Percentiles rank a stretch among this genome's conserved stretches.
Conservation (phyloP, 805 yeast genomes). For the Metschnikowia lochheadii region DNA sequence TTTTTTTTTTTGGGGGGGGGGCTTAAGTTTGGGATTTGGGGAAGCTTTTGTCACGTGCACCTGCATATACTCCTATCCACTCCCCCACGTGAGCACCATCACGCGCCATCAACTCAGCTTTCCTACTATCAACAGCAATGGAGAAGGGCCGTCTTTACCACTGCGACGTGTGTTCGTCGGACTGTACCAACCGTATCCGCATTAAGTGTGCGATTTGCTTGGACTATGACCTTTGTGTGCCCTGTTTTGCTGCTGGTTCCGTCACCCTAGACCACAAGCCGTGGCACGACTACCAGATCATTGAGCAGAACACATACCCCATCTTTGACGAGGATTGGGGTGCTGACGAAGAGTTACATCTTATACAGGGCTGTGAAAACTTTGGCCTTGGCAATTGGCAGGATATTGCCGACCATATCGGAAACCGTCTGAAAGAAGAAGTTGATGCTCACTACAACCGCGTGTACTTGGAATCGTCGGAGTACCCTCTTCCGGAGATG, state of each 20-base stretch:
- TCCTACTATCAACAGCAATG: conserved; percentile 20
- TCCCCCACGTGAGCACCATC: conserved; percentile 3
- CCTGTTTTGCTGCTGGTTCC: conserved; percentile 86
- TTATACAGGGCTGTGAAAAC: conserved; percentile 89
- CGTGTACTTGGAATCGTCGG: conserved; percentile 61
- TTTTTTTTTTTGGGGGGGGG: no score
- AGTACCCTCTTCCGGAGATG: conserved; percentile 89
- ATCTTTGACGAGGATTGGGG: conserved; percentile 93
- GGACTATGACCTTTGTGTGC: conserved; percentile 96
- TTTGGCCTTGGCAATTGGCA: conserved; percentile 97
- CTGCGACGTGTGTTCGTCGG: conserved; percentile 96
- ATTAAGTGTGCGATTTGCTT: conserved; percentile 88
- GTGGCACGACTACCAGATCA: conserved; percentile 84
- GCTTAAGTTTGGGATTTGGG: no score
- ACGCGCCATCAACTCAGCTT: conserved; percentile 2
- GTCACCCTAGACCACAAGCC: conserved; percentile 86
- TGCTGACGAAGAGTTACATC: conserved; percentile 89
- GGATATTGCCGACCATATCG: conserved; percentile 94
- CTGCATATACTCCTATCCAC: no score
- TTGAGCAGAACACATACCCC: conserved; percentile 94
- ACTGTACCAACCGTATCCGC: conserved; percentile 88
- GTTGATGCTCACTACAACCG: conserved; percentile 78
- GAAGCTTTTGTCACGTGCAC: neutral
- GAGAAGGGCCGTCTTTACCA: conserved; percentile 53
- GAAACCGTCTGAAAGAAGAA: conserved; percentile 87